Evolutionary conservation across 768 basidiomycete species (phyloP), one percentile per base, ranked within the genome.

Genomic region (Lactarius sanguifluus): DNA sequence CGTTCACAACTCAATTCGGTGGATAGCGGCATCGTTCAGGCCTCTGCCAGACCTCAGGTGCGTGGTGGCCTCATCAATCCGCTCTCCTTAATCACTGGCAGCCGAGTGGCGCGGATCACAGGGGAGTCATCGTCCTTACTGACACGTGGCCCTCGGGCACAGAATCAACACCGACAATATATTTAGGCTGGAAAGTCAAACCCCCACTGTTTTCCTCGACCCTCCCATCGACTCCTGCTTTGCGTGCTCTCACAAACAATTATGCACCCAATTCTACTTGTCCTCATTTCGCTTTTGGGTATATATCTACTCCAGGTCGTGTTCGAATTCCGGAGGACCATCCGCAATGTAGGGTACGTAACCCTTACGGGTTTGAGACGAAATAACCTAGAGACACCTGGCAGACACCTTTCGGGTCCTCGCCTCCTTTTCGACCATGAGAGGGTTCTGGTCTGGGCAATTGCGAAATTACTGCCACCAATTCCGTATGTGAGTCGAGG

Each of bases 341-440:
- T 45, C n/a, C 43, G 43, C 50, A 23, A 12, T 12, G 23, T 50
- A 15, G 50, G 50, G 50, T 50, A 25, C 13, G 50, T 50, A 2
- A 15, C 12, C 23, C 23, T n/a, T 25, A 23, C 50, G 47, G 23
- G 12, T n/a, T 50, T 25, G 13, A 50, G 25, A 25, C 13, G 50
- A 30, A 30, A 30, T 50, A 50, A 50, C 5, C 5, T 23, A 50
- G 23, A 50, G 23, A 9, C 23, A 25, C 23, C 5, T 15, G 23
- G 50, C 50, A 50, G 65, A 41, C 36, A 66, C 4, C 56, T 66
- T 23, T 13, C 65, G 23, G 55, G 65, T 41, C 56, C 36, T 30
- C 57, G 61, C 45, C 57, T 50, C 36, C 65, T 66, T 40, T 23
- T 66, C 13, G 16, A 13, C 20, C 56, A 38, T 3, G 1, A 18